Evolutionary conservation across 306 rosid species (phyloP), one percentile per base, ranked within the genome.

Genomic region (Prunus kanzakura): DNA sequence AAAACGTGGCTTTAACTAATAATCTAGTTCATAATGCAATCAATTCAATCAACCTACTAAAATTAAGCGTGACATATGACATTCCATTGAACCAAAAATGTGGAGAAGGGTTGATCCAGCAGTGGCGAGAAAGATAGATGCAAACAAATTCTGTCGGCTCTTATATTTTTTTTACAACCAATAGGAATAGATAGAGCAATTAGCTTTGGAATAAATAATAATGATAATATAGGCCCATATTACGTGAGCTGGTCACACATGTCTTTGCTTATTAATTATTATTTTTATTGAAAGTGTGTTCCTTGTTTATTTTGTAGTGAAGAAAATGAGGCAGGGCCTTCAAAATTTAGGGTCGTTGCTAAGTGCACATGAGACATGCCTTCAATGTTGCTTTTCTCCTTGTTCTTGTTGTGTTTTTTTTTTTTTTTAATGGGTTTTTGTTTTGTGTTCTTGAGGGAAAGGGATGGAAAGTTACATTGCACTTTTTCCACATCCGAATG

Each of bases 191-290:
- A 23, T 18, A 13, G 4, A 9, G 16, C 4, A 25, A 13, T 8
- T 27, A 50, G 20, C 0, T 3, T 25, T 12, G 0, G 46, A 47
- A 72, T 50, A 68, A 38, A 38, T 38, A 38, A 38, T 38, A 38
- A 6, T 38, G 7, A 67, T 35, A n/a, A 30, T 47, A 41, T 35
- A 9, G 56, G 55, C 62, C 86, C 73, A 68, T 82, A 30, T 78
- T 60, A 6, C 32, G 78, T 77, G 79, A 78, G 77, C 68, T 75
- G 83, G 67, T 62, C 78, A 69, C 80, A 56, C 73, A 22, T 25
- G 51, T 38, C 45, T 8, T 81, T 81, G 71, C 45, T 41, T 57
- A 58, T 57, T 58, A 14, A 43, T 23, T 56, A 23, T 35, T 41
- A 22, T 2, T 69, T 60, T 61, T 1, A 9, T 23, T 60, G 15